These are phyloP conservation scores for Cryphonectria japonica DNA, from an alignment of 2,329 filamentous ascomycete genomes.

Conservation along the genomic window DNA sequence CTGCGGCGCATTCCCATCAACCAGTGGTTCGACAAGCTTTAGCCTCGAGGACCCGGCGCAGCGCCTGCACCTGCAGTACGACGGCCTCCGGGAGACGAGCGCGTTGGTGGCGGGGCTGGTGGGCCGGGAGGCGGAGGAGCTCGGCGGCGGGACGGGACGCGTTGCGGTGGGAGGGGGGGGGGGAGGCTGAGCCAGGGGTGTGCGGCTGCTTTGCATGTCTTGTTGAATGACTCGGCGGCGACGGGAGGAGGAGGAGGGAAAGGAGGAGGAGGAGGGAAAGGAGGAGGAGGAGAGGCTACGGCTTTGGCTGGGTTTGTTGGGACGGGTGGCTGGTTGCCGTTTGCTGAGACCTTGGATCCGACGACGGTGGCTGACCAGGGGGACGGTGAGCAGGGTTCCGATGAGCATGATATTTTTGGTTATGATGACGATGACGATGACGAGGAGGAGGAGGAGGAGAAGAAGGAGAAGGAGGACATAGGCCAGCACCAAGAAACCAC, in stretches of 20 bases:
- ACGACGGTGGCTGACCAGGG: conserved; percentile 13
- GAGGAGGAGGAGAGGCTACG: conserved; percentile 39
- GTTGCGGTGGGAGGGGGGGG: conserved; percentile 44
- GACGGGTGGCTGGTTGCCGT: conserved; percentile 52
- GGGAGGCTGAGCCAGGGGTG: conserved; percentile 57
- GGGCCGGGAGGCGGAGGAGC: conserved; percentile 38
- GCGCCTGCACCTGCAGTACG: conserved; percentile 40
- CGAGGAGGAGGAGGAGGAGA: neutral
- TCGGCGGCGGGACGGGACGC: conserved; percentile 38
- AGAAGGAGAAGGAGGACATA: neutral
- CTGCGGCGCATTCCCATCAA: conserved; percentile 44
- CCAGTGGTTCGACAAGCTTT: conserved; percentile 52
- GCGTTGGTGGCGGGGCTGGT: conserved; percentile 45
- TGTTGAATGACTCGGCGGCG: conserved; percentile 43
- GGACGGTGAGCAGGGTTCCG: too few species aligned
- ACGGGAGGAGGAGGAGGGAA: conserved; percentile 34
- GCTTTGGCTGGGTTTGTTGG: conserved; percentile 41
- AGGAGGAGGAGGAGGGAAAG: conserved; percentile 34
- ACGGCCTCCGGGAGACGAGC: conserved; percentile 47
- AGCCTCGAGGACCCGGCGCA: conserved; percentile 35
- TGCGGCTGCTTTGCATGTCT: conserved; percentile 47
- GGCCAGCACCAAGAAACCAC: neutral
- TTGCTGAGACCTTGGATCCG: conserved; percentile 39
- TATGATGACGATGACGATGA: neutral
- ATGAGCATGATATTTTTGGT: conserved; percentile 24